A percentile compares a stretch with the other conserved stretches of the same genome.
These are phyloP conservation scores for Pluteus cervinus DNA, from an alignment of 768 basidiomycete species.

Conservation along the genomic window DNA sequence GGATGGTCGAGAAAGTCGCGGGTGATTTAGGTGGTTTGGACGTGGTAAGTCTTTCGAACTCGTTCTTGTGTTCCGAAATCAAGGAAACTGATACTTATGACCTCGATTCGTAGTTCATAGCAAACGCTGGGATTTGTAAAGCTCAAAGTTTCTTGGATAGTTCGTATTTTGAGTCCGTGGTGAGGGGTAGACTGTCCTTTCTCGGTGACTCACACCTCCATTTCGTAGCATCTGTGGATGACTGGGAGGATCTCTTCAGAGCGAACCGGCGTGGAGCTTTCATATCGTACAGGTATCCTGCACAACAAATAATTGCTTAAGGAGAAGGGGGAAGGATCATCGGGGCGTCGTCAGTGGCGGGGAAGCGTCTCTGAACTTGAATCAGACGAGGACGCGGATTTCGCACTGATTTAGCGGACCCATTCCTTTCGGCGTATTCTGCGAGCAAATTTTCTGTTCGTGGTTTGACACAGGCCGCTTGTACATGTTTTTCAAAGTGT, in stretches of 20 bases:
- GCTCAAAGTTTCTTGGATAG: too few relatives aligned
- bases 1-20: neutral
- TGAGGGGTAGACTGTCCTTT: too few relatives aligned
- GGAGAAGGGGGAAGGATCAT: constrained; percentile 37
- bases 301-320: constrained; percentile 35
- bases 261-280: constrained; percentile 32
- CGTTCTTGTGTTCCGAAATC: too few relatives aligned
- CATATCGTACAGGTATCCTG: constrained; percentile 36
- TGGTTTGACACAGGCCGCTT: constrained; percentile 23
- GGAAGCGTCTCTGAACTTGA: too few relatives aligned
- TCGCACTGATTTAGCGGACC: too few relatives aligned
- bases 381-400: too few relatives aligned
- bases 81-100: too few relatives aligned
- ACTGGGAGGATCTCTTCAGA: constrained; percentile 23
- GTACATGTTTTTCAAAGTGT: constrained; percentile 8
- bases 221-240: constrained; percentile 21
- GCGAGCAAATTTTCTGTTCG: constrained; percentile 34
- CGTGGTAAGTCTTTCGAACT: neutral
- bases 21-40: neutral
- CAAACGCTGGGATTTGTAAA: too few relatives aligned
- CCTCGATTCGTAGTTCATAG: too few relatives aligned
- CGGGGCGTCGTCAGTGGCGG: constrained; percentile 34
- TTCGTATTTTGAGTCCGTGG: too few relatives aligned
- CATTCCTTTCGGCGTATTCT: constrained; percentile 19
- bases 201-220: too few relatives aligned